Evolutionary conservation across 495 filamentous ascomycete genomes (phyloP), one percentile per base, ranked within the genome.

Genomic region (Aspergillus affinis): DNA sequence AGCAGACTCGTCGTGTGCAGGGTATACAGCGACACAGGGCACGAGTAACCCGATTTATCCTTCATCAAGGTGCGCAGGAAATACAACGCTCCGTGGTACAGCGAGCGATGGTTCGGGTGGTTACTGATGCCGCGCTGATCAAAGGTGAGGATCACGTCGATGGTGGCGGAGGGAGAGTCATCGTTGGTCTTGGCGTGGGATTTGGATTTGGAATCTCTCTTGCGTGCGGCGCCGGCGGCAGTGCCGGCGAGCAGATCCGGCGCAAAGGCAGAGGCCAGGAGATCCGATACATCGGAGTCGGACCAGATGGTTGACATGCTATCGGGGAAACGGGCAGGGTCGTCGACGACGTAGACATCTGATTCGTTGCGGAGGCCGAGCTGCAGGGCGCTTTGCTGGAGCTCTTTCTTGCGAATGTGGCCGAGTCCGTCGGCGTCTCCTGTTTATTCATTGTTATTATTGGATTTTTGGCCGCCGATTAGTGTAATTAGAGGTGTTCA

Each of bases 61-160:
- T 82, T 82, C 77, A 85, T 84, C 12, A 92, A 76, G 15, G 69
- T 63, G n/a, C 74, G 77, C 26, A 89, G 72, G 71, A 93, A 98
- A 29, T 81, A 69, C n/a, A 82, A 75, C 9, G 92, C 91, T 47
- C 93, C 94, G 65, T 90, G 82, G 69, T 91, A 91, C 0, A 96
- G 84, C 3, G 90, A 89, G 48, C 89, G 89, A 74, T 98, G 94
- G 74, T 98, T 98, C 13, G 90, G 88, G 72, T 98, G 94, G 45
- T 81, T 80, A 56, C 90, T 95, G 20, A 98, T 78, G 36, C 94
- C 94, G 62, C 75, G 47, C 15, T 71, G 63, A 75, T 98, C 94
- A 71, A 98, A 98, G 8, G 94, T 98, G 54, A 98, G 79, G 59
- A 98, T 80, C 29, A 85, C 81, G 70, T 96, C 90, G 65, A 96